These are phyloP conservation scores for Jamesozyma spencerorum DNA, from an alignment of 805 yeast species.

Conservation along the genomic window DNA sequence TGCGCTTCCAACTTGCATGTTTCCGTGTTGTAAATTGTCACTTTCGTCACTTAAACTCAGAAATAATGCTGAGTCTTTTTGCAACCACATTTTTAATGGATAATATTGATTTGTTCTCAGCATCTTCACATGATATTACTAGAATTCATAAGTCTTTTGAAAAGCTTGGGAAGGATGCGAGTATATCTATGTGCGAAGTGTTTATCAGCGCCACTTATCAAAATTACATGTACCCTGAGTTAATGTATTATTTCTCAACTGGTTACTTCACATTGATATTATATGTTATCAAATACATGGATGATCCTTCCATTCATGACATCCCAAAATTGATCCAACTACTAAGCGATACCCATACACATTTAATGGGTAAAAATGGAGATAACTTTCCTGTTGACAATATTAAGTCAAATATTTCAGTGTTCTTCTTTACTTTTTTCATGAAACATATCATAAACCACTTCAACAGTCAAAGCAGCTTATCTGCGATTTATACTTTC, in stretches of 20 bases:
- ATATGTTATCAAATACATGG: slow-evolving; percentile 14
- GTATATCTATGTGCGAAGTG: slow-evolving; percentile 14
- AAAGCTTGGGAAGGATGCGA: slow-evolving; percentile 7
- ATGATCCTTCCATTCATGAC: slow-evolving; percentile 9
- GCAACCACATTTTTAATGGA: slow-evolving; percentile 18
- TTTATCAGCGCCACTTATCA: slow-evolving; percentile 15
- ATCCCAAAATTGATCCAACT: slow-evolving; percentile 8
- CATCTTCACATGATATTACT: slow-evolving; percentile 13
- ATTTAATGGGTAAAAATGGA: slow-evolving; percentile 14
- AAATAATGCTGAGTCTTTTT: slow-evolving; percentile 14
- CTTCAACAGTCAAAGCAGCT: slow-evolving; percentile 6
- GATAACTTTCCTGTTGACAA: slow-evolving; percentile 13
- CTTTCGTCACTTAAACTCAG: slow-evolving; percentile 15
- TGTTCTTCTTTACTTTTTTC: slow-evolving; percentile 19
- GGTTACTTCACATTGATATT: slow-evolving; percentile 19
- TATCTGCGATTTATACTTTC: slow-evolving; percentile 3
- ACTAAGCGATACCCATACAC: slow-evolving; percentile 10
- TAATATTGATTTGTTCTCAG: slow-evolving; percentile 11
- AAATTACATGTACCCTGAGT: slow-evolving; percentile 17
- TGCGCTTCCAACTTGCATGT: slow-evolving; percentile 16
- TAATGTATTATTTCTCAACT: slow-evolving; percentile 17
- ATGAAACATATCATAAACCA: slow-evolving; percentile 11
- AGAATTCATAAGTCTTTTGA: slow-evolving; percentile 8
- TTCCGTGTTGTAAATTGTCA: slow-evolving; percentile 18
- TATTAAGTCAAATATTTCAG: slow-evolving; percentile 21